These are phyloP conservation scores for Glomus cerebriforme DNA, from an alignment of 192 early-diverging fungal genomes.

Conservation along the genomic window DNA sequence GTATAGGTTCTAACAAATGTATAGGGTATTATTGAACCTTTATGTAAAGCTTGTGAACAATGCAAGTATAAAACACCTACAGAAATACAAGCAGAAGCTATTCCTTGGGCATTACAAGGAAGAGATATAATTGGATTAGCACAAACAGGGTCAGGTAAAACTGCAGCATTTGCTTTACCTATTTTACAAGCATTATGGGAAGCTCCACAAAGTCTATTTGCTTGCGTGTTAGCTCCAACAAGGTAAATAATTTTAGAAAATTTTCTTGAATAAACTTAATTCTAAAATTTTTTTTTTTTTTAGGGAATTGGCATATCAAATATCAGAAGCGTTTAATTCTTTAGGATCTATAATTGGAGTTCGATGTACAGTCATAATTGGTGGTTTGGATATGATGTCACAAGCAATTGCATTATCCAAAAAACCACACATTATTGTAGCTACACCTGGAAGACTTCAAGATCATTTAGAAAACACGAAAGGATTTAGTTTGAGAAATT, in stretches of 20 bases:
- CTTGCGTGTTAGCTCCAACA: constrained; percentile 95
- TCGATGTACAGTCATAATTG: constrained; percentile 86
- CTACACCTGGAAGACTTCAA: constrained; percentile 92
- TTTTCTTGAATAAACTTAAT: neutral
- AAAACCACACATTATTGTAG: constrained; percentile 93
- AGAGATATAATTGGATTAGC: constrained; percentile 97
- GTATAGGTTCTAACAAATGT: neutral
- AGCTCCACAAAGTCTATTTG: constrained; percentile 87
- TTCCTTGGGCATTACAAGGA: constrained; percentile 87
- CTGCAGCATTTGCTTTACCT: constrained; percentile 83
- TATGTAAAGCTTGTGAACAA: constrained; percentile 87
- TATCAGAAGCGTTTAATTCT: constrained; percentile 89
- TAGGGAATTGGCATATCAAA: constrained; percentile 94
- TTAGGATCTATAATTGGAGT: constrained; percentile 91
- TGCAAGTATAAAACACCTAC: constrained; percentile 88
- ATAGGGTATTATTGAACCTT: constrained; percentile 82
- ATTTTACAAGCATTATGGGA: constrained; percentile 87
- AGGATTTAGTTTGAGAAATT: constrained; percentile 86
- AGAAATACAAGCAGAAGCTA: constrained; percentile 88
- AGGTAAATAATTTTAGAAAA: constrained; percentile 48
- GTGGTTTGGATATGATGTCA: constrained; percentile 97
- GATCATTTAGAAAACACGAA: constrained; percentile 99
- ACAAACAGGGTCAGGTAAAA: constrained; percentile 93
- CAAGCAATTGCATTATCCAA: constrained; percentile 93
- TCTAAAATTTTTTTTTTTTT: neutral